Conservation (phyloP, 2,329 filamentous ascomycete species). For the Aureobasidium uvarum region DNA sequence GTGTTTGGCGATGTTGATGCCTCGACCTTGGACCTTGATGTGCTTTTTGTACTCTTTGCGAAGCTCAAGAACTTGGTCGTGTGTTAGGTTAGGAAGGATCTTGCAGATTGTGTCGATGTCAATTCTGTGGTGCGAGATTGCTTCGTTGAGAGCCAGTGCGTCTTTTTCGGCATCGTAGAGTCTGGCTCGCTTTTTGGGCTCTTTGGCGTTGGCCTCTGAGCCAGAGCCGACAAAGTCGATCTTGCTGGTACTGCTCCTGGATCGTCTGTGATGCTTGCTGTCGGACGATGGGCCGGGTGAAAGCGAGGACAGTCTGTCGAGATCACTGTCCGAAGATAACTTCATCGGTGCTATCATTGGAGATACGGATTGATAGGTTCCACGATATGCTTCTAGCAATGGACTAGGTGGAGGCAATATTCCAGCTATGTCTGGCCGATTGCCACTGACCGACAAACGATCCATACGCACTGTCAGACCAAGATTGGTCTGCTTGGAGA, state of each 20-base stretch:
- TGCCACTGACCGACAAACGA: conserved; percentile 49
- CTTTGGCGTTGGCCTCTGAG: conserved; percentile 16
- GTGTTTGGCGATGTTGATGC: conserved; percentile 82
- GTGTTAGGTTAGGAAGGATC: conserved; percentile 77
- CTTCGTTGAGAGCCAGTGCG: conserved; percentile 70
- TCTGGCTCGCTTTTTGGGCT: conserved; percentile 61
- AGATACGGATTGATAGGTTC: conserved; percentile 90
- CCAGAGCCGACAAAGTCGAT: conserved; percentile 5
- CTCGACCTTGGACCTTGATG: conserved; percentile 77
- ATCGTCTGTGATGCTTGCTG: conserved; percentile 18
- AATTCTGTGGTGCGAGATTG: conserved; percentile 63
- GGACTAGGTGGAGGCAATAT: conserved; percentile 70
- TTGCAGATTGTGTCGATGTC: conserved; percentile 73
- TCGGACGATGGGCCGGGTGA: neutral
- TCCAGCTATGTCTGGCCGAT: conserved; percentile 43
- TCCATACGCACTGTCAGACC: conserved; percentile 46
- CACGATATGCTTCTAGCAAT: conserved; percentile 85
- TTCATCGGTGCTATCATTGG: conserved; percentile 81
- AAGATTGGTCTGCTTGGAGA: conserved; percentile 33
- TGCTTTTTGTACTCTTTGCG: conserved; percentile 87
- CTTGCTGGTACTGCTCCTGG: conserved; percentile 3
- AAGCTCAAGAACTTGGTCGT: conserved; percentile 83
- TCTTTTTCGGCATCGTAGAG: conserved; percentile 84
- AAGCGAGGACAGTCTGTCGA: conserved; percentile 20
- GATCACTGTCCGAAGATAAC: conserved; percentile 27